These are phyloP conservation scores for Intubia oerlemansii DNA, from an alignment of 2,329 filamentous ascomycete genomes.

Conservation along the genomic window DNA sequence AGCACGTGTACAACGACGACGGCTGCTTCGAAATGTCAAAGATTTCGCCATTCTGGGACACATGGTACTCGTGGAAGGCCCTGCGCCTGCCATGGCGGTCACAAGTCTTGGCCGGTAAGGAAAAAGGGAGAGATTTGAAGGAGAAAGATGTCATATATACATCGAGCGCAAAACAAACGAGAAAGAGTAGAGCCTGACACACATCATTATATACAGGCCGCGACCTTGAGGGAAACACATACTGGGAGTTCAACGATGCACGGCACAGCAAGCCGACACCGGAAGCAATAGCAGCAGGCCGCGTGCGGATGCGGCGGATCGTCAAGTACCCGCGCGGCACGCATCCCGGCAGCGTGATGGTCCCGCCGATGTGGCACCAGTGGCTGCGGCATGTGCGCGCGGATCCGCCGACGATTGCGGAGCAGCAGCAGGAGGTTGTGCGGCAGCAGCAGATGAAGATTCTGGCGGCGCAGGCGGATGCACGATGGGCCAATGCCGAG, in stretches of 20 bases:
- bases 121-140: no score
- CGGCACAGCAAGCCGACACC: no score
- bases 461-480: constrained; percentile 39
- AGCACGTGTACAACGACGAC: no score
- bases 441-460: constrained; percentile 30
- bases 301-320: constrained; percentile 33
- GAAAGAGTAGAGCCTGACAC: no score
- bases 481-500: constrained; percentile 37
- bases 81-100: constrained; percentile 42
- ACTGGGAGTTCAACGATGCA: constrained; percentile 42
- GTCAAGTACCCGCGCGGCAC: constrained; percentile 33
- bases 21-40: no score
- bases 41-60: constrained; percentile 15
- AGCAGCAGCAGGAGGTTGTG: constrained; percentile 31
- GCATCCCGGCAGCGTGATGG: constrained; percentile 31
- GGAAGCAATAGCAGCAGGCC: no score
- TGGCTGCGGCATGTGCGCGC: constrained; percentile 41
- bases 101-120: constrained; percentile 35
- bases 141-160: neutral
- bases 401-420: constrained; percentile 30
- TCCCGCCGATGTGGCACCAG: constrained; percentile 44
- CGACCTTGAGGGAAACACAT: constrained; percentile 45
- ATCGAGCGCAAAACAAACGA: neutral
- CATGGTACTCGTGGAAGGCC: constrained; percentile 41
- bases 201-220: constrained; percentile 22